These are phyloP conservation scores for Lathyrus sativus DNA, from an alignment of 306 rosid genomes.

Conservation along the genomic window DNA sequence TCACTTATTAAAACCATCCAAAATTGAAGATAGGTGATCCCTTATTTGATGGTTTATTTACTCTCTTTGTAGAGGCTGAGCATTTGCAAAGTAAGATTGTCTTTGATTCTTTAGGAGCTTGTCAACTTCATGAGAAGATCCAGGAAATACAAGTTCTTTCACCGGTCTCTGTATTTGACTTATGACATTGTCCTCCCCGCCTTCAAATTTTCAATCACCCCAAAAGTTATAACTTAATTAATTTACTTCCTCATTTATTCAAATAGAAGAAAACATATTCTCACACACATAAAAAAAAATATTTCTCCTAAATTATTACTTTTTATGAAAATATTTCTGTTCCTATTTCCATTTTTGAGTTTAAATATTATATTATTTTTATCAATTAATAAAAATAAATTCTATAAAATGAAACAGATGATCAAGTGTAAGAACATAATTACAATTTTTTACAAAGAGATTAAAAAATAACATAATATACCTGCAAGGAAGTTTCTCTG, in stretches of 20 bases:
- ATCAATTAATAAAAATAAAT: too few relatives aligned
- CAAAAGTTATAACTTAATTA: background rate
- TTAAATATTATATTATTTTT: too few relatives aligned
- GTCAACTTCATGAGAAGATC: constrained; percentile 34
- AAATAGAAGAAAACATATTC: background rate
- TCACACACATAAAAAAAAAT: too few relatives aligned
- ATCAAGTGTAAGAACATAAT: too few relatives aligned
- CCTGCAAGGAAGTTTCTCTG: constrained; percentile 55
- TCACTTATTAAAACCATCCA: constrained; percentile 13
- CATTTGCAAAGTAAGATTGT: constrained; percentile 41
- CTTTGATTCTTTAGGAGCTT: constrained; percentile 29
- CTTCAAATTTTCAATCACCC: constrained; percentile 28
- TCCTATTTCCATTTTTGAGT: too few relatives aligned
- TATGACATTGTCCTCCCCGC: constrained; percentile 42
- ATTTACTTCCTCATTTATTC: background rate
- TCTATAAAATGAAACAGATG: too few relatives aligned
- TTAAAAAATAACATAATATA: background rate
- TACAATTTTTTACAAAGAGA: too few relatives aligned
- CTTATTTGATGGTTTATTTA: background rate
- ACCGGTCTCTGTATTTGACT: constrained; percentile 35
- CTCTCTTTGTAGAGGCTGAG: constrained; percentile 11
- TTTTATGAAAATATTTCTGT: too few relatives aligned
- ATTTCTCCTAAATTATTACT: too few relatives aligned
- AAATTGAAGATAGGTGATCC: constrained; percentile 26
- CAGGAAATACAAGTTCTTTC: constrained; percentile 34